These are phyloP conservation scores for Kazachstania kunashirensis DNA, from an alignment of 805 yeast genomes.

Conservation along the genomic window DNA sequence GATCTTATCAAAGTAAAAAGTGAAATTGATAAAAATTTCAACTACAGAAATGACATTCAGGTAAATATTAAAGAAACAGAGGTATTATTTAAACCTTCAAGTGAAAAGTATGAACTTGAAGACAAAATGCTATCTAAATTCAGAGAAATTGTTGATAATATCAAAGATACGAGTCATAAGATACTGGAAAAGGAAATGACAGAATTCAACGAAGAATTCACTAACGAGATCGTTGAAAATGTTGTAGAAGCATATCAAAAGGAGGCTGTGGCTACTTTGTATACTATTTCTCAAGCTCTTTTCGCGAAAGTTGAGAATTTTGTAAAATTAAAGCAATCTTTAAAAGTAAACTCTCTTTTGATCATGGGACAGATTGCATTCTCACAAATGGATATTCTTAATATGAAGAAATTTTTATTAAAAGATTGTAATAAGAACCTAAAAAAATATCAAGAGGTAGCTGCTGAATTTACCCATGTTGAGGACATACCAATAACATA, in stretches of 20 bases:
- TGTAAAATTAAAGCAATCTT: slow-evolving; percentile 25
- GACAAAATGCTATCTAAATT: slow-evolving; percentile 20
- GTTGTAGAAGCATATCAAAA: slow-evolving; percentile 8
- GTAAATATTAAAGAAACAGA: slow-evolving; percentile 4
- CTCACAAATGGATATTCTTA: slow-evolving; percentile 32
- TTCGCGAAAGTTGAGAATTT: slow-evolving; percentile 17
- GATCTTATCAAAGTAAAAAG: slow-evolving; percentile 14
- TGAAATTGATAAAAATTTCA: slow-evolving; percentile 12
- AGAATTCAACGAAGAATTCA: slow-evolving; percentile 7
- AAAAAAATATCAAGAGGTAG: slow-evolving; percentile 16
- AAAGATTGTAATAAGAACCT: slow-evolving; percentile 28
- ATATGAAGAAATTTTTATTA: slow-evolving; percentile 25
- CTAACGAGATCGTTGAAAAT: slow-evolving; percentile 4
- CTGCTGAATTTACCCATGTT: slow-evolving; percentile 31
- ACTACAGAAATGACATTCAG: slow-evolving; percentile 8
- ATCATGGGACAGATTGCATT: slow-evolving; percentile 28
- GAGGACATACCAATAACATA: slow-evolving; percentile 63
- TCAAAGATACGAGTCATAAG: slow-evolving; percentile 11
- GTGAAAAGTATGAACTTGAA: slow-evolving; percentile 17
- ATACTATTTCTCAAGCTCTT: slow-evolving; percentile 23
- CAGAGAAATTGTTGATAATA: slow-evolving; percentile 15
- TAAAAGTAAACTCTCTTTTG: slow-evolving; percentile 27
- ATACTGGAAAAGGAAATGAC: slow-evolving; percentile 12
- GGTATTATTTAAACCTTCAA: slow-evolving; percentile 2
- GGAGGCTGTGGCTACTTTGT: slow-evolving; percentile 12